Evolutionary conservation across 2,329 filamentous ascomycete species (phyloP).

Genomic region (Leptographium wingfieldii): DNA sequence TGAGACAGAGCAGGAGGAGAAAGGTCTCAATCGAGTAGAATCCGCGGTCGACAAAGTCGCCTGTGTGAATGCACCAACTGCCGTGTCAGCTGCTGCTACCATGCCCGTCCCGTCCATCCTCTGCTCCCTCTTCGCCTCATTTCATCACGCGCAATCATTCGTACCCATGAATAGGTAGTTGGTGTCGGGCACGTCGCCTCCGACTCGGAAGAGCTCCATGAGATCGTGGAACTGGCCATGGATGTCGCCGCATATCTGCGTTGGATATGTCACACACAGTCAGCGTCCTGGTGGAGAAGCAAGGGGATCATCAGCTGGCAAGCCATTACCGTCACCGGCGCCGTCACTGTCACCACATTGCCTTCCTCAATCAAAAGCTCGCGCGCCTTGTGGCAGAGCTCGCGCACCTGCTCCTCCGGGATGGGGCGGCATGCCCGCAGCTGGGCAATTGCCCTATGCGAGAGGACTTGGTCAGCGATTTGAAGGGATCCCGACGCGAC

Average conservation of each 20-base stretch:
- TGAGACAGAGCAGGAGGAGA: conserved; percentile 85
- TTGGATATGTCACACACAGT: not conserved
- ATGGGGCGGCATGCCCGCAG: conserved; percentile 93
- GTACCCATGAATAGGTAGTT: conserved; percentile 95
- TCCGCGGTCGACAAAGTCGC: conserved; percentile 93
- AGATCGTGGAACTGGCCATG: conserved; percentile 94
- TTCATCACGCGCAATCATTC: conserved; percentile 7
- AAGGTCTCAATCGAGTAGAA: conserved; percentile 98
- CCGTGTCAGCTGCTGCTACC: not conserved
- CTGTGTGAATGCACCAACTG: conserved; percentile 26
- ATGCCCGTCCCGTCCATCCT: not conserved
- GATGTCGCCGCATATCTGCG: conserved; percentile 85
- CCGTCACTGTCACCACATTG: conserved; percentile 90
- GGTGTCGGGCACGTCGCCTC: conserved; percentile 86
- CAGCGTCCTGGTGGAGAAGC: not conserved
- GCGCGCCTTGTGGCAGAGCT: conserved; percentile 92
- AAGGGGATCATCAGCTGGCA: not conserved
- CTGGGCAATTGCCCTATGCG: conserved; percentile 77
- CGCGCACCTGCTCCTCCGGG: conserved; percentile 86
- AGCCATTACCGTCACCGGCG: conserved; percentile 64
- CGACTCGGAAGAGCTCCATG: conserved; percentile 92
- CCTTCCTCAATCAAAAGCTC: conserved; percentile 95
- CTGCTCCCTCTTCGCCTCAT: not conserved
- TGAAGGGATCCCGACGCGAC: not conserved
- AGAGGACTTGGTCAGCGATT: not conserved